Base-by-base conservation (phyloP, 2,329 filamentous ascomycete species). In the Scleromitrula shiraiana region DNA sequence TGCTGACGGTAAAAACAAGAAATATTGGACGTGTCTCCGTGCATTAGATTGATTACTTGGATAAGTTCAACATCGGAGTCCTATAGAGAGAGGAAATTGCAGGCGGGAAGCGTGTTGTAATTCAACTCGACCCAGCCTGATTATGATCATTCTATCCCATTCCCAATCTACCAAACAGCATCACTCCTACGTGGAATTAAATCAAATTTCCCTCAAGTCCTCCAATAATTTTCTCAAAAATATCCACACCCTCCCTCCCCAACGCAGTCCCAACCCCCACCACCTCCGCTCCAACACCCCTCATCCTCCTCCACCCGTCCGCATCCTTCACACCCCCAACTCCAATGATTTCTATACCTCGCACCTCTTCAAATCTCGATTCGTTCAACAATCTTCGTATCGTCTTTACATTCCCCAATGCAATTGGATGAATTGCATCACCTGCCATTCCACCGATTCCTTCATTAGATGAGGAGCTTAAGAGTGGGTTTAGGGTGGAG, bases 391-490 rank as follows among this genome's bases (percentile, higher is more conserved):
- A 61, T 17, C 62, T 64, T 17, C 80, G 67, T n/a, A 91, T 71
- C 1, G 77, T 82, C n/a, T 70, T 70, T 26, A 90, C 85, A 57
- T 90, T 91, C 0, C 86, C 86, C 24, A 91, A 64, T 0, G 85
- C 82, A 0, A 91, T 67, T 0, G 84, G 80, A 64, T 90, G 86
- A 36, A 91, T 66, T 15, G 83, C 75, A 9, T 82, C 74, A 0
- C 86, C 86, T 0, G 83, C 85, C 66, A 90, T 71, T 0, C 85
- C 86, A 0, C 85, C 86, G 3, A 86, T 70, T 0, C 83, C 82
- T 0, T 63, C 67, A 0, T 71, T 66, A 3, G 69, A 72, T 0
- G 75, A 76, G 2, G 80, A 76, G 7, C 69, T 68, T 2, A n/a
- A 82, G 64, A 3, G 68, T 67, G 0, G 69, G 62, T 20, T 55